phyloP scores from a whole-genome alignment of 164 flowering plant genomes.

The Santalum album region DNA sequence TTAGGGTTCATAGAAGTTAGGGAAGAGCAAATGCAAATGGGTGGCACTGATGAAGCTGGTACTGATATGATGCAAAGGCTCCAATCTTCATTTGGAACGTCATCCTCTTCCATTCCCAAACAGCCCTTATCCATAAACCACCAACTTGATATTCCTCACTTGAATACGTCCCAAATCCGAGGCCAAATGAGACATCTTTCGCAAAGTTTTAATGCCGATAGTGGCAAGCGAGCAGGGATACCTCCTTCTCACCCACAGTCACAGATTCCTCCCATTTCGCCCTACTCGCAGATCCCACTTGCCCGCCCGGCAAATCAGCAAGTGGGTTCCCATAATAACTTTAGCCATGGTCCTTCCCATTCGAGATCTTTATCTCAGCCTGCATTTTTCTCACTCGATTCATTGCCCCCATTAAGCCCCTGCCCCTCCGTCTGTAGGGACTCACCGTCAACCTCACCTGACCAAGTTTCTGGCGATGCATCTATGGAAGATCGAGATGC shows the following conservation, averaged over 20 bases:
- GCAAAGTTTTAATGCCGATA: constrained; percentile 29
- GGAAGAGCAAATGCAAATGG: not conserved
- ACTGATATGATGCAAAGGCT: constrained; percentile 10
- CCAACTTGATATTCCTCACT: constrained; percentile 53
- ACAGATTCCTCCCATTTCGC: constrained; percentile 69
- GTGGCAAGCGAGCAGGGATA: constrained; percentile 52
- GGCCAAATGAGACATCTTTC: constrained; percentile 39
- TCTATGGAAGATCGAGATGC: constrained; percentile 67
- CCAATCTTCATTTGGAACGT: constrained; percentile 60
- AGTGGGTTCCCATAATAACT: constrained; percentile 35
- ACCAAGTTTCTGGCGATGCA: constrained; percentile 41
- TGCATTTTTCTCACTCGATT: constrained; percentile 59
- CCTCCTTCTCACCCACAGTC: constrained; percentile 54
- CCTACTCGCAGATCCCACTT: constrained; percentile 64
- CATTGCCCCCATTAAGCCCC: constrained; percentile 84
- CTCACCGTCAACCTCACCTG: constrained; percentile 28
- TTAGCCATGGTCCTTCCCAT: constrained; percentile 42
- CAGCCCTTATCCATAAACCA: constrained; percentile 19
- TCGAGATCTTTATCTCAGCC: constrained; percentile 92
- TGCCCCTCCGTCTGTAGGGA: constrained; percentile 68
- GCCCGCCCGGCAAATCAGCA: constrained; percentile 23
- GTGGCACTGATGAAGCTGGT: not conserved
- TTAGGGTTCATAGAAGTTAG: not conserved
- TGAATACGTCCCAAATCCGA: constrained; percentile 36
- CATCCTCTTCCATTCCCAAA: constrained; percentile 34